Conservation (phyloP, 129 eudicot genomes). For the Tanacetum coccineum region DNA sequence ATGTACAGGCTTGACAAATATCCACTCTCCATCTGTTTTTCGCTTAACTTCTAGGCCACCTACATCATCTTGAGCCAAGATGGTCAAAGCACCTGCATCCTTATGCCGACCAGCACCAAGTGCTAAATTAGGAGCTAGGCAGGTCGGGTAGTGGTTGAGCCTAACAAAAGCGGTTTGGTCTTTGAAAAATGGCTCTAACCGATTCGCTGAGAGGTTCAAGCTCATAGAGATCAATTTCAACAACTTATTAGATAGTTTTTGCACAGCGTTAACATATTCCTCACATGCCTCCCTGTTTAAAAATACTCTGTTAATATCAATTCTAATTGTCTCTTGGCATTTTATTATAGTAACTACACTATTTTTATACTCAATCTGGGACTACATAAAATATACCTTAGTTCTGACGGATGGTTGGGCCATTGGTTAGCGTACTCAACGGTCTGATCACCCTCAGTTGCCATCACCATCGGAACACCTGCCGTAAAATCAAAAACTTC, state of each 20-base stretch:
- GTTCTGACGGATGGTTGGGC: constrained; percentile 45
- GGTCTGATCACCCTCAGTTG: constrained; percentile 27
- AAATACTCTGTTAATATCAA: no score
- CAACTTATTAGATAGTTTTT: constrained; percentile 37
- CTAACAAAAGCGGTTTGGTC: constrained; percentile 43
- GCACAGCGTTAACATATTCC: constrained; percentile 39
- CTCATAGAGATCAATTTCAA: constrained; percentile 47
- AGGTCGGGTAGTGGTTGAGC: constrained; percentile 55
- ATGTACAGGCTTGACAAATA: constrained; percentile 51
- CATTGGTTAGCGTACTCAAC: constrained; percentile 39
- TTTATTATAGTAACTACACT: no score
- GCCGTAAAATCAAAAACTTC: constrained; percentile 54
- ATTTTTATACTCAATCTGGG: background rate
- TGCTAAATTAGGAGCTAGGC: constrained; percentile 59
- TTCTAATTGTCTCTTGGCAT: no score
- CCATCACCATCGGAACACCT: constrained; percentile 35
- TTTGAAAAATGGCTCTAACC: constrained; percentile 39
- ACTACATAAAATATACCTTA: constrained; percentile 32
- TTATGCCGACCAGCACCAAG: constrained; percentile 73
- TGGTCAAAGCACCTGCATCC: constrained; percentile 60
- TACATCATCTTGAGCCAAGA: constrained; percentile 67
- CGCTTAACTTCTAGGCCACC: constrained; percentile 73
- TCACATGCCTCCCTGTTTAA: constrained; percentile 44
- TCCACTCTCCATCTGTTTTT: constrained; percentile 64
- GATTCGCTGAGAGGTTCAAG: constrained; percentile 37